Base-by-base conservation (phyloP, 2,329 filamentous ascomycete species). In the Colletotrichum lini region DNA sequence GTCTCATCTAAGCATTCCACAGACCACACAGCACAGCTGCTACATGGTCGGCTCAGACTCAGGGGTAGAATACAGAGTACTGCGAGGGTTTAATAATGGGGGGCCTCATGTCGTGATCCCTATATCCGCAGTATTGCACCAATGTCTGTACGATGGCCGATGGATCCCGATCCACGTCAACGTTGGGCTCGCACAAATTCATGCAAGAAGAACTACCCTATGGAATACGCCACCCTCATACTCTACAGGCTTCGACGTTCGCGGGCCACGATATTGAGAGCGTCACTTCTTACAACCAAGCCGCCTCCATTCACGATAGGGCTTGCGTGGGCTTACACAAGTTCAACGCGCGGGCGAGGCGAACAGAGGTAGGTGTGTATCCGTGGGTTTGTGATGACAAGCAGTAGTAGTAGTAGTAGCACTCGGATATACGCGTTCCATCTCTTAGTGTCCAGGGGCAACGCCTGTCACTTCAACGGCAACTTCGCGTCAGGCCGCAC, bases 1-100 rank as follows among this genome's bases (percentile, higher is more conserved):
- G 62, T 65, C 60, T 56, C 54, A 40, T 66, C 67, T 59, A 60
- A 70, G 61, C 67, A 65, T 38, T 38, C 26, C 47, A 35, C 35
- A 8, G 47, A 26, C 12, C 26, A 30, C 30, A 9, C 38, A 65
- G 67, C 40, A 53, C 38, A 12, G 23, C 60, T 59, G 13, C 38
- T 65, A 42, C 30, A 26, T 50, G 26, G 26, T 30, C 26, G 42
- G 54, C 47, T 66, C 23, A 26, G 42, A 49, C 15, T 50, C 56
- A 16, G 47, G 49, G 26, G 26, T 30, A 30, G 26, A 5, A 30
- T 30, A 2, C 26, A 7, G 26, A 30, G 6, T 49, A 50, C 49
- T 56, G 50, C 16, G 50, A 61, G 47, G 45, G 26, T 4, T 4
- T 21, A 40, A 13, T 9, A 44, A 40, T n/a, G 15, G 44, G 44